These are phyloP conservation scores for Populus hybrid DNA, from an alignment of 441 rosid species.

Conservation along the genomic window DNA sequence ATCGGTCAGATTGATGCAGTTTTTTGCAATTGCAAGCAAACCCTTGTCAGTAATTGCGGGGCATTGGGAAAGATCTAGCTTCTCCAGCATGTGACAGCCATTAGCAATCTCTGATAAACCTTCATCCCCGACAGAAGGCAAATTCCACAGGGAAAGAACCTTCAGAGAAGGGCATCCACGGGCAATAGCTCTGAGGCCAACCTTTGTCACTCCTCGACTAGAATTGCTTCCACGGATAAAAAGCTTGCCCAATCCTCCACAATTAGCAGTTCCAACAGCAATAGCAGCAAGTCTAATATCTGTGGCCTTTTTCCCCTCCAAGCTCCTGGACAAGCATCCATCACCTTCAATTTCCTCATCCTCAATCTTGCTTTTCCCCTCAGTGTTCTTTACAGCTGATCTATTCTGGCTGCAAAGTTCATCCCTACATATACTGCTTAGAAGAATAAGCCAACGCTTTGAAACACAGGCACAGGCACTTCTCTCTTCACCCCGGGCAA, in stretches of 20 bases:
- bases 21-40: no score
- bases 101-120: slow-evolving; percentile 62
- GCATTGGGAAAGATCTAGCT: slow-evolving; percentile 74
- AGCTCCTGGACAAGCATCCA: slow-evolving; percentile 73
- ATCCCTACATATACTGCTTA: slow-evolving; percentile 56
- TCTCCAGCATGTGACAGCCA: slow-evolving; percentile 67
- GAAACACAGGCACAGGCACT: slow-evolving; percentile 77
- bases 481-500: slow-evolving; percentile 62
- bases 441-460: slow-evolving; percentile 78
- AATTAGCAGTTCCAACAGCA: slow-evolving; percentile 75
- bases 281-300: slow-evolving; percentile 30
- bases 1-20: no score
- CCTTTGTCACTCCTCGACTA: slow-evolving; percentile 49
- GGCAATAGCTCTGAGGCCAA: slow-evolving; percentile 67
- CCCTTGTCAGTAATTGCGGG: slow-evolving; percentile 60
- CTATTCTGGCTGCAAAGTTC: slow-evolving; percentile 41
- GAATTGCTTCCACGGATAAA: slow-evolving; percentile 54
- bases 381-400: slow-evolving; percentile 18
- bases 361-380: slow-evolving; percentile 19
- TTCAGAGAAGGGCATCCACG: slow-evolving; percentile 69
- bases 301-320: slow-evolving; percentile 91
- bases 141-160: slow-evolving; percentile 72
- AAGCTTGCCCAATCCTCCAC: slow-evolving; percentile 84
- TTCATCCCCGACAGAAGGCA: slow-evolving; percentile 56
- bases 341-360: slow-evolving; percentile 40